These are phyloP conservation scores for Globomyces pollinis-pini DNA, from an alignment of 192 early-diverging fungal genomes.

Conservation along the genomic window DNA sequence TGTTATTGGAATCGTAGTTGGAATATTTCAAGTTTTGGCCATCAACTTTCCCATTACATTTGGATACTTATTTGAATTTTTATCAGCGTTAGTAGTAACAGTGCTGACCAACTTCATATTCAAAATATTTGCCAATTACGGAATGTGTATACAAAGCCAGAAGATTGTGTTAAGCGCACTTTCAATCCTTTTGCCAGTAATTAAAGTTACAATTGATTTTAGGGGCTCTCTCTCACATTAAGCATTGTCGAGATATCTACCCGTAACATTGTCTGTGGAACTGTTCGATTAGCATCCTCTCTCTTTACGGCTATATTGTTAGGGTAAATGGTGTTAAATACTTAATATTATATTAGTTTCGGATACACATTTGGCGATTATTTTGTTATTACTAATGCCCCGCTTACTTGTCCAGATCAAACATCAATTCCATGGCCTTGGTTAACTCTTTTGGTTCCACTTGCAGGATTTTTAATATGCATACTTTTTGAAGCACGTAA, in stretches of 20 bases:
- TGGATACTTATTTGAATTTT: constrained; percentile 34
- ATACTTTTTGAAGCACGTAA: constrained; percentile 51
- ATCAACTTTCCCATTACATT: constrained; percentile 16
- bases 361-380: constrained; percentile 29
- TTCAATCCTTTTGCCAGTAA: constrained; percentile 29
- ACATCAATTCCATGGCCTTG: constrained; percentile 23
- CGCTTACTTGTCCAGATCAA: not conserved
- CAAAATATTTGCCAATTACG: constrained; percentile 1
- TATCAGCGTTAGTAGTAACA: constrained; percentile 19
- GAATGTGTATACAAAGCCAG: constrained; percentile 14
- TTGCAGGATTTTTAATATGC: constrained; percentile 44
- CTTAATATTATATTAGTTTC: constrained; percentile 35
- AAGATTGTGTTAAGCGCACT: constrained; percentile 25
- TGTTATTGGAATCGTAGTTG: constrained; percentile 25
- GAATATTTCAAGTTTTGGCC: constrained; percentile 11
- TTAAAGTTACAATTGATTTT: not conserved
- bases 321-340: too few relatives aligned
- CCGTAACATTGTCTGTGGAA: constrained; percentile 80
- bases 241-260: constrained; percentile 82
- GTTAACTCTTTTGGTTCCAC: constrained; percentile 54
- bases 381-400: not conserved
- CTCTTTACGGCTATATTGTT: constrained; percentile 72
- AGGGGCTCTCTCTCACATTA: constrained; percentile 71
- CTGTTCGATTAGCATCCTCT: constrained; percentile 73
- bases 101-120: constrained; percentile 24